phyloP scores from a whole-genome alignment of 768 basidiomycete genomes.

The Collybia sordida region DNA sequence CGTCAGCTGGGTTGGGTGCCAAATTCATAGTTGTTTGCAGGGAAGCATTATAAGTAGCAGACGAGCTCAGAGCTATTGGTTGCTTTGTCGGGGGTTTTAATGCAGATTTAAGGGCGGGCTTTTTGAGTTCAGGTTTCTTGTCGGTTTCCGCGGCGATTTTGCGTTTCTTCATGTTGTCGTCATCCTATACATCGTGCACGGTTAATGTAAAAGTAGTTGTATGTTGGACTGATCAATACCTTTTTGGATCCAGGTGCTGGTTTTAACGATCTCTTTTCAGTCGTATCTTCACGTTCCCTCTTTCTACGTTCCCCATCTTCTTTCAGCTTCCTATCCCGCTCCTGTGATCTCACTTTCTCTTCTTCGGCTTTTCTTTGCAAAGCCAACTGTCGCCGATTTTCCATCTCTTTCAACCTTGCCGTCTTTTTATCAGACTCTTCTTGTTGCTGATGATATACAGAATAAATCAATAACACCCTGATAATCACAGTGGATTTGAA shows the following conservation, averaged over 20 bases:
- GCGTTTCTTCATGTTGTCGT: conserved; percentile 72
- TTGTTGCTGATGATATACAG: conserved; percentile 71
- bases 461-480: background rate
- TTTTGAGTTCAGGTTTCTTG: conserved; percentile 61
- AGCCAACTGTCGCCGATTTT: conserved; percentile 71
- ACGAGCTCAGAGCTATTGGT: conserved; percentile 33
- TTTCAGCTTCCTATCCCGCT: conserved; percentile 70
- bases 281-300: conserved; percentile 77
- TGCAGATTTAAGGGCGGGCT: conserved; percentile 53
- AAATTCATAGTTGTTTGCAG: conserved; percentile 24
- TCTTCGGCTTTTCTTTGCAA: conserved; percentile 78
- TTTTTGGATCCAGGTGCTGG: conserved; percentile 48
- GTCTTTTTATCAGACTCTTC: conserved; percentile 83
- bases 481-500: conserved; percentile 1
- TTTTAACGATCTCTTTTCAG: conserved; percentile 67
- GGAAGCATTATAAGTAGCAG: conserved; percentile 38
- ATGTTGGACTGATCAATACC: conserved; percentile 27
- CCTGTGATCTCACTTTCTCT: conserved; percentile 59
- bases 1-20: conserved; percentile 32
- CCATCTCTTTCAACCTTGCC: conserved; percentile 75
- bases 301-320: conserved; percentile 79
- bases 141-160: conserved; percentile 53
- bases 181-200: conserved; percentile 44
- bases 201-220: background rate
- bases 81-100: conserved; percentile 43